These are phyloP conservation scores for Emmonsia crescens DNA, from an alignment of 2,329 filamentous ascomycete genomes.

Conservation along the genomic window DNA sequence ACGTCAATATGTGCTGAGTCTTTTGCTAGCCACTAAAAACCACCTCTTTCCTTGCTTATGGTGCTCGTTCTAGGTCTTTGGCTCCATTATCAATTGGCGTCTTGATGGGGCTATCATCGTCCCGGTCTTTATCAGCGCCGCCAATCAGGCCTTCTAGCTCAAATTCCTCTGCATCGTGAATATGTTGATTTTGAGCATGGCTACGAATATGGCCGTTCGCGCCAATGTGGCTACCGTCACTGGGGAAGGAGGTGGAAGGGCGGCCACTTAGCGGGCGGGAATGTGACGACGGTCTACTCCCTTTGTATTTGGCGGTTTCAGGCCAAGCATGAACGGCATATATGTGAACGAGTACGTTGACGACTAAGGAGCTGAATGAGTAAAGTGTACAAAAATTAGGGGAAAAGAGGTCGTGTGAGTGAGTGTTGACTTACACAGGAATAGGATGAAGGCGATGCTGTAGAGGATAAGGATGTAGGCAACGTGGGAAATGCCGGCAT, in stretches of 20 bases:
- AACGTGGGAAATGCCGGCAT: constrained; percentile 71
- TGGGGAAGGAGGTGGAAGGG: constrained; percentile 3
- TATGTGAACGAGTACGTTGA: constrained; percentile 72
- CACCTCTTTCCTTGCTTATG: neutral
- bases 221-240: constrained; percentile 16
- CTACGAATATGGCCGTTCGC: constrained; percentile 37
- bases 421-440: constrained; percentile 55
- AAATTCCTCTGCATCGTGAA: constrained; percentile 81
- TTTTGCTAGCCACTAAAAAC: neutral
- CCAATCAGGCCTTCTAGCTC: constrained; percentile 73
- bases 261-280: constrained; percentile 4
- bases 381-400: neutral
- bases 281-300: constrained; percentile 4
- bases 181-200: constrained; percentile 37
- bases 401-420: neutral
- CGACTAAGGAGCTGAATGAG: constrained; percentile 38
- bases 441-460: constrained; percentile 79
- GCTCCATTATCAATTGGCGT: neutral
- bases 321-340: constrained; percentile 58
- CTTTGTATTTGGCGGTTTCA: constrained; percentile 20
- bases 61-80: neutral
- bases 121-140: constrained; percentile 19
- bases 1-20: neutral
- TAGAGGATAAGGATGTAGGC: constrained; percentile 87
- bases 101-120: constrained; percentile 18